A percentile compares a stretch with the other conserved stretches of the same genome.
phyloP scores from a whole-genome alignment of 2,329 filamentous ascomycete species.

The Ambrosiella xylebori region DNA sequence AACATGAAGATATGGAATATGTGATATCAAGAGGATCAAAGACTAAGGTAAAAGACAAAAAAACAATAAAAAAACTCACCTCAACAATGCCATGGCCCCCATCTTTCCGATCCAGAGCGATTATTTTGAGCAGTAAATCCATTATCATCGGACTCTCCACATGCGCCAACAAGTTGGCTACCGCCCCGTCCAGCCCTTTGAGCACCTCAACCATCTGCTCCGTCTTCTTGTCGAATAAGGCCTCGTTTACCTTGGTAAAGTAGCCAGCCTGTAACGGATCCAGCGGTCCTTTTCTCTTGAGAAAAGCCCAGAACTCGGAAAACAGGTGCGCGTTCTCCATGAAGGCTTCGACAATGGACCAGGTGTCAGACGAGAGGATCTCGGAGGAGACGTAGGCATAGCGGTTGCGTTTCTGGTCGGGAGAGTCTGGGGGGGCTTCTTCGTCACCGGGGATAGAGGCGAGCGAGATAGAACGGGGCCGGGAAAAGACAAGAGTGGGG shows the following conservation, averaged over 20 bases:
- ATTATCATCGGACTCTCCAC: constrained; percentile 97
- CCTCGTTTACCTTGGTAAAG: constrained; percentile 97
- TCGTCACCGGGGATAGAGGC: constrained; percentile 24
- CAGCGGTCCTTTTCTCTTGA: constrained; percentile 67
- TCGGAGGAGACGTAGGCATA: constrained; percentile 90
- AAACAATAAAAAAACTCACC: constrained; percentile 35
- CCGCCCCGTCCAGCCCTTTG: constrained; percentile 63
- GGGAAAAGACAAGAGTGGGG: constrained; percentile 26
- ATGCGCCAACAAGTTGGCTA: constrained; percentile 75
- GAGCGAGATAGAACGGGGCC: constrained; percentile 36
- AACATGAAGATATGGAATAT: not conserved
- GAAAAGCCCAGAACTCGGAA: constrained; percentile 77
- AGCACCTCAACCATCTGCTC: constrained; percentile 90
- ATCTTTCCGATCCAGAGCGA: constrained; percentile 84
- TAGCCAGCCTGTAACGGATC: constrained; percentile 92
- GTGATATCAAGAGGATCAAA: too few species aligned
- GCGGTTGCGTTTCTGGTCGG: constrained; percentile 79
- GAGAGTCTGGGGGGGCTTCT: constrained; percentile 48
- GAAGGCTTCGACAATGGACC: constrained; percentile 87
- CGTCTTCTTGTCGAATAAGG: constrained; percentile 93
- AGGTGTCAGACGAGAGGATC: constrained; percentile 85
- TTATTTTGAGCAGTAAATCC: constrained; percentile 92
- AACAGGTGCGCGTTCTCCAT: constrained; percentile 69
- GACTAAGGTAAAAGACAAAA: too few species aligned
- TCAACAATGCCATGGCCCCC: constrained; percentile 86